These are phyloP conservation scores for Yarrowia sp. DNA, from an alignment of 805 yeast species.

Conservation along the genomic window DNA sequence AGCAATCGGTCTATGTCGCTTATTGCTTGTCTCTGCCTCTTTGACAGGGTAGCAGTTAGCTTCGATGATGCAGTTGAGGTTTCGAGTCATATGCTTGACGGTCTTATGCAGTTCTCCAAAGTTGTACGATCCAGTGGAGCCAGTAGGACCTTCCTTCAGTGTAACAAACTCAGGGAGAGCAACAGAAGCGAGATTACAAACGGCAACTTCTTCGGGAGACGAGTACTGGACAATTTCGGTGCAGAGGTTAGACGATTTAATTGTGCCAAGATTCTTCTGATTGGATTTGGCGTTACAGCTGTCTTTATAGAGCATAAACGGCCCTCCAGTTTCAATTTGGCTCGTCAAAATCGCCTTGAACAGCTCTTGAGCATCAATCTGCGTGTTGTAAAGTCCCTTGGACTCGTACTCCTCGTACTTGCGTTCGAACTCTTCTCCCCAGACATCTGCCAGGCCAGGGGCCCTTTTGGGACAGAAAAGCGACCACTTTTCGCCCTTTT, in stretches of 20 bases:
- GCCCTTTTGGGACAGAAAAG: slow-evolving; percentile 82
- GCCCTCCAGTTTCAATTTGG: slow-evolving; percentile 93
- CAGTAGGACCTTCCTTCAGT: slow-evolving; percentile 37
- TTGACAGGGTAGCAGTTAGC: slow-evolving; percentile 75
- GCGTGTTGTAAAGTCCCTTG: slow-evolving; percentile 55
- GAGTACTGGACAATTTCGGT: slow-evolving; percentile 90
- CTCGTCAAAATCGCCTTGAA: slow-evolving; percentile 85
- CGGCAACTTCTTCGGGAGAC: slow-evolving; percentile 83
- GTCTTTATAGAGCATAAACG: slow-evolving; percentile 91
- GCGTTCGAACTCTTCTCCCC: slow-evolving; percentile 72
- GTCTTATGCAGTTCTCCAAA: slow-evolving; percentile 68
- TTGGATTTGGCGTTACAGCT: slow-evolving; percentile 83
- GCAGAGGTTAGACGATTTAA: slow-evolving; percentile 88
- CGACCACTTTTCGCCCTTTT: slow-evolving; percentile 72
- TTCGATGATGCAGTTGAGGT: slow-evolving; percentile 78
- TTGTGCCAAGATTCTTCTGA: slow-evolving; percentile 83
- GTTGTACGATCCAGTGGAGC: slow-evolving; percentile 47
- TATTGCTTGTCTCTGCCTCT: slow-evolving; percentile 65
- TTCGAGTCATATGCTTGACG: slow-evolving; percentile 67
- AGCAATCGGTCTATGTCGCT: slow-evolving; percentile 82
- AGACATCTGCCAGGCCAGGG: slow-evolving; percentile 74
- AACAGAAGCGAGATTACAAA: slow-evolving; percentile 88
- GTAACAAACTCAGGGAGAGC: slow-evolving; percentile 77
- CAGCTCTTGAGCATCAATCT: slow-evolving; percentile 74
- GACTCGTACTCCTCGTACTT: slow-evolving; percentile 67